These are phyloP conservation scores for Lagerstroemia speciosa DNA, from an alignment of 345 rosid genomes.

Conservation along the genomic window DNA sequence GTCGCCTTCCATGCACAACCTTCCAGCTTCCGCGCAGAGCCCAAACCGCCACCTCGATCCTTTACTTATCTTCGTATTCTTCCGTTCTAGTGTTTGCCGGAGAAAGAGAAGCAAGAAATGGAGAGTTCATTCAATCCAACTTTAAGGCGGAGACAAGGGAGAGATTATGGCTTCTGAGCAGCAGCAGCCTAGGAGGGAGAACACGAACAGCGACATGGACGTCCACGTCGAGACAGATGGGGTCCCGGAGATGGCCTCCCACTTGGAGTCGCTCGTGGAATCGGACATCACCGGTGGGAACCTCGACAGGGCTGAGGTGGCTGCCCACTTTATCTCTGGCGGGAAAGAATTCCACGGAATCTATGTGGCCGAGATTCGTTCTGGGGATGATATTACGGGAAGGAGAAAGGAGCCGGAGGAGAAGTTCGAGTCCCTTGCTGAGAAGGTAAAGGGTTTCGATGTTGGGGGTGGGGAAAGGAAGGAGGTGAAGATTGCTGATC, in stretches of 20 bases:
- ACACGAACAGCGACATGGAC: constrained; percentile 32
- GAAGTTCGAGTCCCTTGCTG: constrained; percentile 5
- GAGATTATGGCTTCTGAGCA: constrained; percentile 61
- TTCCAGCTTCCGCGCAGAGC: constrained; percentile 6
- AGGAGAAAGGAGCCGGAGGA: background rate
- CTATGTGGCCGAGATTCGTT: background rate
- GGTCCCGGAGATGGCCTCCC: constrained; percentile 56
- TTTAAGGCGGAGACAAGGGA: background rate
- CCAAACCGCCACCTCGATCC: constrained; percentile 1
- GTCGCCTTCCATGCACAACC: constrained; percentile 18
- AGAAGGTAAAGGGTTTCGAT: background rate
- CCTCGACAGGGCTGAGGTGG: background rate
- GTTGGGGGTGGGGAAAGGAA: too few species aligned
- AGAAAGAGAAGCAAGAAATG: background rate
- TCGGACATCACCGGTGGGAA: constrained; percentile 1
- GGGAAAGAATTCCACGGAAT: constrained; percentile 6
- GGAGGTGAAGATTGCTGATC: too few species aligned
- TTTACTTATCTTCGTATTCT: background rate
- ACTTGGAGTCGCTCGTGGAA: constrained; percentile 45
- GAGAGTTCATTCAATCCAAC: background rate
- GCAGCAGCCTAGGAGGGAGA: constrained; percentile 39
- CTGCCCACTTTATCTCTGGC: background rate
- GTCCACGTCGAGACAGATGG: constrained; percentile 39
- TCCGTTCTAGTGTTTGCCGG: background rate
- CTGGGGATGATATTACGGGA: background rate